phyloP scores from a whole-genome alignment of 495 filamentous ascomycete species.

The Barbatosphaeria neglecta region DNA sequence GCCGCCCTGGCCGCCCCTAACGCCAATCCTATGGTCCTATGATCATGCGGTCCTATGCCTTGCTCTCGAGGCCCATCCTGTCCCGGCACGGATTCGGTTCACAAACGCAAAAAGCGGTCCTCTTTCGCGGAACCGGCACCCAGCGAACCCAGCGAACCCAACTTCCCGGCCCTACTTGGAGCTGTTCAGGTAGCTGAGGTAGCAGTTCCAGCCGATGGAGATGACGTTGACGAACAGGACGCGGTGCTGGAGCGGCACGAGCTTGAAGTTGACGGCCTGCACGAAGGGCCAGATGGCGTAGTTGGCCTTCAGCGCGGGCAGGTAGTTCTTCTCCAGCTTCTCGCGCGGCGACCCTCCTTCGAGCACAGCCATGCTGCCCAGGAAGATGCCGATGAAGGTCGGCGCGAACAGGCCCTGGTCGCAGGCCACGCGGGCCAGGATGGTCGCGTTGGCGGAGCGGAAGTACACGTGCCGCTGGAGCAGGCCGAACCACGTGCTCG shows the following conservation, averaged over 20 bases:
- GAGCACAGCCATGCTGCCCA: conserved; percentile 76
- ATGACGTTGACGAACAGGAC: conserved; percentile 85
- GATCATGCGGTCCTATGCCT: too few species aligned
- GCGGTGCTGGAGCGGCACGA: conserved; percentile 77
- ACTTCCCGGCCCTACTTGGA: conserved; percentile 1
- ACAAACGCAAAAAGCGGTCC: too few species aligned
- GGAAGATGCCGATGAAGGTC: conserved; percentile 67
- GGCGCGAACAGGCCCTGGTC: conserved; percentile 87
- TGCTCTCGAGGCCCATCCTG: too few species aligned
- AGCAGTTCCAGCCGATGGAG: conserved; percentile 84
- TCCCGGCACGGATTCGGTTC: too few species aligned
- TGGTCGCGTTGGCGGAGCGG: conserved; percentile 53
- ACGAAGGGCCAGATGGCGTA: conserved; percentile 90
- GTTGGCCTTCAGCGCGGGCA: conserved; percentile 63
- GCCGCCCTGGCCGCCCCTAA: too few species aligned
- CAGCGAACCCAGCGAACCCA: too few species aligned
- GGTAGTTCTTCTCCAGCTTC: conserved; percentile 60
- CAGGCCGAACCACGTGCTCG: conserved; percentile 79
- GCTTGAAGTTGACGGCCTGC: conserved; percentile 80
- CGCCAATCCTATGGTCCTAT: too few species aligned
- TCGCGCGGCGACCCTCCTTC: conserved; percentile 63
- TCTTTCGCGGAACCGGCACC: too few species aligned
- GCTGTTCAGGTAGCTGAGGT: conserved; percentile 76
- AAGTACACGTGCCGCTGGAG: conserved; percentile 55
- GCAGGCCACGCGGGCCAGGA: conserved; percentile 64